Conservation (phyloP, 2,329 filamentous ascomycete species). For the Fusarium beomiforme region DNA sequence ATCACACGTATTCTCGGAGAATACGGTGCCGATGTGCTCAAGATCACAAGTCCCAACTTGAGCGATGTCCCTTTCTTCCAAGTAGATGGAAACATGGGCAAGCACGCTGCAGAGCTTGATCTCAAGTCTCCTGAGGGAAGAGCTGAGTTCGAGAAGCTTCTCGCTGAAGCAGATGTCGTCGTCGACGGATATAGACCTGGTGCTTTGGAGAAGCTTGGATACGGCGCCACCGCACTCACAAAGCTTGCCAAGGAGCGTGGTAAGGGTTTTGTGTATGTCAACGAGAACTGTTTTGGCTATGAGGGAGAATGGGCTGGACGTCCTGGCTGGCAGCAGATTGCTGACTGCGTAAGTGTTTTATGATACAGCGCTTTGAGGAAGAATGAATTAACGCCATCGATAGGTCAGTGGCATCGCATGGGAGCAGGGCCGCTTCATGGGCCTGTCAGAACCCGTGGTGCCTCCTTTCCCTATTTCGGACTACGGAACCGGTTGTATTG, state of each 20-base stretch:
- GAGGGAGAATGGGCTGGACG: constrained; percentile 67
- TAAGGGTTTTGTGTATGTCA: constrained; percentile 73
- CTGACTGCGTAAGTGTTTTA: constrained; percentile 62
- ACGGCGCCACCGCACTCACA: constrained; percentile 65
- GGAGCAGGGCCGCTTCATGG: constrained; percentile 72
- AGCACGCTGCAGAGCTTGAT: constrained; percentile 72
- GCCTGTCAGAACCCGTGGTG: constrained; percentile 69
- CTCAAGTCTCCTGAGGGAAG: constrained; percentile 66
- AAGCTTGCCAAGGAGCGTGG: constrained; percentile 63
- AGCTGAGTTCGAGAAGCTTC: constrained; percentile 64
- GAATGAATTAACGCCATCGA: neutral
- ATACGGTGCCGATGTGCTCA: constrained; percentile 78
- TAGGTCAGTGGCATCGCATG: constrained; percentile 67
- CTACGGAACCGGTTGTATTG: constrained; percentile 79
- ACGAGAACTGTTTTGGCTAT: constrained; percentile 77
- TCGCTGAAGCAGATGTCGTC: constrained; percentile 71
- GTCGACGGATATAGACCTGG: constrained; percentile 76
- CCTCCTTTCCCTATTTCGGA: constrained; percentile 72
- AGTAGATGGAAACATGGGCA: constrained; percentile 77
- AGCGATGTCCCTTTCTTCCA: constrained; percentile 78
- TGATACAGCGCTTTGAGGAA: neutral
- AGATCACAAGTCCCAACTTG: constrained; percentile 74
- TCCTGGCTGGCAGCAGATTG: constrained; percentile 78
- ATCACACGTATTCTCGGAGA: constrained; percentile 78
- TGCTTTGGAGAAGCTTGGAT: constrained; percentile 70